These are phyloP conservation scores for Penicillium silybi DNA, from an alignment of 495 filamentous ascomycete genomes.

Conservation along the genomic window DNA sequence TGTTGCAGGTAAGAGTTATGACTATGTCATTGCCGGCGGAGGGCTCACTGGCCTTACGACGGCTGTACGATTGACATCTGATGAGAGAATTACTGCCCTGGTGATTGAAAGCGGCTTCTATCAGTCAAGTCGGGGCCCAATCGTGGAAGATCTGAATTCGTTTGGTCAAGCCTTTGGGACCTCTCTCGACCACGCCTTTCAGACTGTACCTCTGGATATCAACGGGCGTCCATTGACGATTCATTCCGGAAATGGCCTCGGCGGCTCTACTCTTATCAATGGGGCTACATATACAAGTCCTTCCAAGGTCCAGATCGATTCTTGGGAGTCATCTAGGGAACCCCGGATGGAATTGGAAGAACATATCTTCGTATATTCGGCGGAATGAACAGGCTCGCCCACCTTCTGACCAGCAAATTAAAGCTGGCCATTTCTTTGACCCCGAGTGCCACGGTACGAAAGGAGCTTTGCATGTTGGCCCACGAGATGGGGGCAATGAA, in stretches of 20 bases:
- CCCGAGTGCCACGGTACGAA: background rate
- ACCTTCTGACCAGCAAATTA: background rate
- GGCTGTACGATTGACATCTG: slow-evolving; percentile 38
- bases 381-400: background rate
- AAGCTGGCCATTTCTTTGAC: background rate
- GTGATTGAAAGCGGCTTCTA: slow-evolving; percentile 41
- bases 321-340: slow-evolving; percentile 46
- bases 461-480: background rate
- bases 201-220: slow-evolving; percentile 12
- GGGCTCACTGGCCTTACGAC: slow-evolving; percentile 42
- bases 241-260: slow-evolving; percentile 32
- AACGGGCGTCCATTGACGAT: slow-evolving; percentile 14
- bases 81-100: slow-evolving; percentile 36
- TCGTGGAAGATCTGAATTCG: slow-evolving; percentile 24
- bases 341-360: slow-evolving; percentile 50
- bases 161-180: slow-evolving; percentile 28
- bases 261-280: slow-evolving; percentile 57
- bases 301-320: slow-evolving; percentile 43
- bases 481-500: too few relatives aligned
- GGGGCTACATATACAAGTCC: slow-evolving; percentile 46
- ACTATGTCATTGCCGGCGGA: slow-evolving; percentile 28
- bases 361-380: background rate
- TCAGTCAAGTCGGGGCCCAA: slow-evolving; percentile 18
- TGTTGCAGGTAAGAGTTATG: slow-evolving; percentile 4
- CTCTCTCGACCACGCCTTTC: slow-evolving; percentile 6